Conservation (phyloP, 805 yeast genomes). For the Nakazawaea peltata region DNA sequence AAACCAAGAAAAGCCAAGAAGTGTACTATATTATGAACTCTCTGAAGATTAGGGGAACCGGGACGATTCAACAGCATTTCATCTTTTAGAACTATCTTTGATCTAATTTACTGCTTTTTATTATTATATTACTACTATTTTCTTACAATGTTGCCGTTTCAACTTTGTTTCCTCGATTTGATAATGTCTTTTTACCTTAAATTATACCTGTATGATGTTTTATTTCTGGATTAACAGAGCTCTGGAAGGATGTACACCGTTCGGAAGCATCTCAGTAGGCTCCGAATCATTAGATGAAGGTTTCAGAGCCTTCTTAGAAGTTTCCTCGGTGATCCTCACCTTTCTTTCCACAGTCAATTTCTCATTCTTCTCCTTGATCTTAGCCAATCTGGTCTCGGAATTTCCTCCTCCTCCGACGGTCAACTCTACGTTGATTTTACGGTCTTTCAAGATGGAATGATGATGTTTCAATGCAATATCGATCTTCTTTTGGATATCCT, state of each 20-base stretch:
- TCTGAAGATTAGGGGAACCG: too few relatives aligned
- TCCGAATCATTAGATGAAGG: slow-evolving; percentile 10
- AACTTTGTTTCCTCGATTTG: too few relatives aligned
- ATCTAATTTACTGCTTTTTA: too few relatives aligned
- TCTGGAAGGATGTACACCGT: slow-evolving; percentile 60
- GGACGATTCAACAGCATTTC: too few relatives aligned
- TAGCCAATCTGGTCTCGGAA: slow-evolving; percentile 54
- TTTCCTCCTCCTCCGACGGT: slow-evolving; percentile 99
- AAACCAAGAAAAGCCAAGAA: slow-evolving; percentile 37
- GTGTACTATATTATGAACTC: slow-evolving; percentile 34
- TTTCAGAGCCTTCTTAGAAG: slow-evolving; percentile 22
- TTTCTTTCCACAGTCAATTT: slow-evolving; percentile 65
- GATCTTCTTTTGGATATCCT: slow-evolving; percentile 69
- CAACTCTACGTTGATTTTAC: slow-evolving; percentile 90
- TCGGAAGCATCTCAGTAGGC: slow-evolving; percentile 10
- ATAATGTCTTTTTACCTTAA: too few relatives aligned
- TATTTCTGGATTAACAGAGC: too few relatives aligned
- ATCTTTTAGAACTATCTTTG: too few relatives aligned
- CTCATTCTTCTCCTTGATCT: slow-evolving; percentile 73
- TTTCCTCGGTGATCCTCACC: slow-evolving; percentile 40
- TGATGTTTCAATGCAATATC: slow-evolving; percentile 82
- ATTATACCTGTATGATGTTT: too few relatives aligned
- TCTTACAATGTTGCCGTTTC: too few relatives aligned
- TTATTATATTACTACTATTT: too few relatives aligned
- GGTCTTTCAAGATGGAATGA: slow-evolving; percentile 56